Evolutionary conservation across 2,329 filamentous ascomycete species (phyloP).

Genomic region (Ciborinia camelliae): DNA sequence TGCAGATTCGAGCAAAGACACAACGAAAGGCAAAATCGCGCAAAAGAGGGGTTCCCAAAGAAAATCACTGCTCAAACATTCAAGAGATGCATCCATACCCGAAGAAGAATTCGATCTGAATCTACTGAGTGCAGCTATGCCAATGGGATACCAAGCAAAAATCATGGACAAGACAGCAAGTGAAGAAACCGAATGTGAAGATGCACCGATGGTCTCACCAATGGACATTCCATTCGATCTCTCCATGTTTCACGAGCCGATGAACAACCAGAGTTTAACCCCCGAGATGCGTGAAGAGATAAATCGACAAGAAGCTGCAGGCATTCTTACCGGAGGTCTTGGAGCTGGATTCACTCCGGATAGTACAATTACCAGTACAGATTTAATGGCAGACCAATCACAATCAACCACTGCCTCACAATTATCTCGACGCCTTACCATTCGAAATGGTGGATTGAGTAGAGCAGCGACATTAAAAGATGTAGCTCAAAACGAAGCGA

Average conservation of each 20-base stretch:
- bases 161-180: constrained; percentile 26
- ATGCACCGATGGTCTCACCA: constrained; percentile 22
- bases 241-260: constrained; percentile 33
- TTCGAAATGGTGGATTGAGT: constrained; percentile 24
- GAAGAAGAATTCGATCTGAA: constrained; percentile 35
- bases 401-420: constrained; percentile 16
- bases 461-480: constrained; percentile 46
- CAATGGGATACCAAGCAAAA: constrained; percentile 28
- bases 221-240: constrained; percentile 28
- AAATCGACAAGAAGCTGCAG: constrained; percentile 47
- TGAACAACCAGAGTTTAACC: constrained; percentile 20
- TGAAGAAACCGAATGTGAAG: constrained; percentile 27
- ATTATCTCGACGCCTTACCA: constrained; percentile 28
- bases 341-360: constrained; percentile 52
- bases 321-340: constrained; percentile 55
- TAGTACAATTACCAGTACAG: constrained; percentile 47
- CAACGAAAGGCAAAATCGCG: neutral
- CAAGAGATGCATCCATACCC: constrained; percentile 30
- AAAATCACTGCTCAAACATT: constrained; percentile 26
- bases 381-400: constrained; percentile 44
- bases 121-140: constrained; percentile 30
- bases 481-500: constrained; percentile 56
- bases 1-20: neutral
- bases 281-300: constrained; percentile 28
- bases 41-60: constrained; percentile 24